These are phyloP conservation scores for Erythrobasidium yunnanense DNA, from an alignment of 768 basidiomycete genomes.

Conservation along the genomic window DNA sequence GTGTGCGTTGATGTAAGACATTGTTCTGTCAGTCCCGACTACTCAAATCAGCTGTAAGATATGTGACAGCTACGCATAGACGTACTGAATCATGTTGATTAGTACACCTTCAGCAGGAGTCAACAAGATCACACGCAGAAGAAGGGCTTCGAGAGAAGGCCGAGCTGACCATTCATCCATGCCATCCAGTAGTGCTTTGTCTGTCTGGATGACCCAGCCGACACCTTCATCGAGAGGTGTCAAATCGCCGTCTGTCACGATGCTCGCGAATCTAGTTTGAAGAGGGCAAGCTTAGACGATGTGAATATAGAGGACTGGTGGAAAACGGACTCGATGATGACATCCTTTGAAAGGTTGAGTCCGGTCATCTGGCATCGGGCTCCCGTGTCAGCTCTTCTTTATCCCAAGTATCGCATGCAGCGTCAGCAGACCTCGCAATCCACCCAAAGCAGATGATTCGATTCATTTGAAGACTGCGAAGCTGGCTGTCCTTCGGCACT, in stretches of 20 bases:
- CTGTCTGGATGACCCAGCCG: neutral
- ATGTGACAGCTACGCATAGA: neutral
- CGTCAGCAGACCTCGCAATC: conserved; percentile 7
- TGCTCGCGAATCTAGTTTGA: conserved; percentile 6
- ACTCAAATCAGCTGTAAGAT: neutral
- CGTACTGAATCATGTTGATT: conserved; percentile 28
- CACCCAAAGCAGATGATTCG: conserved; percentile 21
- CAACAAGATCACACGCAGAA: neutral
- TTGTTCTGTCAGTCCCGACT: conserved; percentile 27
- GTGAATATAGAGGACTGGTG: neutral
- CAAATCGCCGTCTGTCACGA: conserved; percentile 29
- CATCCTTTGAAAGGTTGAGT: conserved; percentile 25
- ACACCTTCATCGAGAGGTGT: conserved; percentile 29
- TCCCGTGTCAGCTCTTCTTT: neutral
- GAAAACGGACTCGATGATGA: conserved; percentile 21
- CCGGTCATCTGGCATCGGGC: conserved; percentile 27
- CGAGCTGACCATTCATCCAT: conserved; percentile 26
- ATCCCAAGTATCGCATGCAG: neutral
- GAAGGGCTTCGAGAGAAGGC: neutral
- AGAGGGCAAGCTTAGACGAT: neutral
- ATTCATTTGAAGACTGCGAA: too few relatives aligned
- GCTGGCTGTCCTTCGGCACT: too few relatives aligned
- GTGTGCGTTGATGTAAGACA: conserved; percentile 14
- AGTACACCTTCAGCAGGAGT: conserved; percentile 21
- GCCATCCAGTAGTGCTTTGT: conserved; percentile 7